phyloP scores from a whole-genome alignment of 2,329 filamentous ascomycete species.

The Talaromyces sp. region DNA sequence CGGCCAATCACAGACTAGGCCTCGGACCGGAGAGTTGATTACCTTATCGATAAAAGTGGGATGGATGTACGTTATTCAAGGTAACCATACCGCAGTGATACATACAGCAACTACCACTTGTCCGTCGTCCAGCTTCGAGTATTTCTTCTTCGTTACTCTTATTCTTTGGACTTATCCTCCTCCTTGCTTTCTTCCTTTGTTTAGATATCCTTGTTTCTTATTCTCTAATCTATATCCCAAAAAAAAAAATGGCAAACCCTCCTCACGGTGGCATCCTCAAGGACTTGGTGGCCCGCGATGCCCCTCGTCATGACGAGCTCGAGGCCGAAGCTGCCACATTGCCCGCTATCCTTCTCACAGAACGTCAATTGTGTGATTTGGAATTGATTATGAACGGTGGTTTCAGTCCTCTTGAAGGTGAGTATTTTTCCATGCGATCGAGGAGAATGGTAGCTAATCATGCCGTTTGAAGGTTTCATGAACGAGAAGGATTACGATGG shows the following conservation, averaged over 20 bases:
- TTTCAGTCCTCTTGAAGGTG: constrained; percentile 95
- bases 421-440: constrained; percentile 33
- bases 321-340: constrained; percentile 78
- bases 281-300: constrained; percentile 93
- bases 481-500: constrained; percentile 94
- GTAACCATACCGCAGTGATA: constrained; percentile 1
- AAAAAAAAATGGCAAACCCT: constrained; percentile 48
- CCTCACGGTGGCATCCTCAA: constrained; percentile 93
- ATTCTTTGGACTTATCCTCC: neutral
- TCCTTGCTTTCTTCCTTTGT: neutral
- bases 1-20: neutral
- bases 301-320: constrained; percentile 75
- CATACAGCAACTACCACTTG: neutral
- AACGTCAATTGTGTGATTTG: constrained; percentile 96
- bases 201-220: neutral
- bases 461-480: constrained; percentile 70
- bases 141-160: constrained; percentile 3
- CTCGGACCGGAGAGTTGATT: neutral
- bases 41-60: constrained; percentile 9
- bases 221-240: neutral
- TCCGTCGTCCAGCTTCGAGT: neutral
- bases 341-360: constrained; percentile 76
- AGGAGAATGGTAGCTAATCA: neutral
- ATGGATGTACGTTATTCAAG: neutral
- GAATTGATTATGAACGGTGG: constrained; percentile 96